phyloP scores from a whole-genome alignment of 2,329 filamentous ascomycete species.

The Penicillium decumbens region DNA sequence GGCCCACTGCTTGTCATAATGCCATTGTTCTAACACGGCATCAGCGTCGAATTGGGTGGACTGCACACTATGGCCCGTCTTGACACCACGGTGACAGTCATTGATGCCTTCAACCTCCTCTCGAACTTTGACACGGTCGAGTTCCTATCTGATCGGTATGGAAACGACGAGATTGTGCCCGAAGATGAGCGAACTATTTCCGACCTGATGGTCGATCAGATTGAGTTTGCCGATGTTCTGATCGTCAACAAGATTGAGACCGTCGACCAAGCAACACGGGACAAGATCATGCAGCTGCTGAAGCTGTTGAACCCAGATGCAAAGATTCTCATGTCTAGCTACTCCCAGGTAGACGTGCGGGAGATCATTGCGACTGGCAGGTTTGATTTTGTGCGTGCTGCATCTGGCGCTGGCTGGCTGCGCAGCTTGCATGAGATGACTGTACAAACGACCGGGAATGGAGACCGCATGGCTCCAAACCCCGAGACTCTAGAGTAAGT shows the following conservation, averaged over 20 bases:
- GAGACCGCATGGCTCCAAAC: conserved; percentile 57
- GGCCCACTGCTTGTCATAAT: neutral
- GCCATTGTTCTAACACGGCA: conserved; percentile 3
- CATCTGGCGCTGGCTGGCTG: conserved; percentile 65
- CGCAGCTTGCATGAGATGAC: conserved; percentile 66
- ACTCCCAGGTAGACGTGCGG: conserved; percentile 56
- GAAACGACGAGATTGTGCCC: conserved; percentile 54
- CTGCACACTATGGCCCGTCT: conserved; percentile 62
- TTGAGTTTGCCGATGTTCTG: conserved; percentile 71
- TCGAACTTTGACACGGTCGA: conserved; percentile 68
- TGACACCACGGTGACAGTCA: conserved; percentile 67
- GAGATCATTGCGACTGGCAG: conserved; percentile 62
- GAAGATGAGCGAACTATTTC: conserved; percentile 71
- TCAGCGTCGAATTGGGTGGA: conserved; percentile 55
- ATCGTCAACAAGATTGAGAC: conserved; percentile 67
- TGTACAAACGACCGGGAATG: conserved; percentile 52
- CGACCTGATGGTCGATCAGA: conserved; percentile 71
- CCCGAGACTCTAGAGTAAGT: conserved; percentile 64
- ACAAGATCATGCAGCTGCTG: conserved; percentile 52
- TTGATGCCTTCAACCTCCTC: conserved; percentile 69
- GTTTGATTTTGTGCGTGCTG: conserved; percentile 62
- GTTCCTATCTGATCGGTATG: conserved; percentile 59
- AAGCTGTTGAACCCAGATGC: conserved; percentile 62
- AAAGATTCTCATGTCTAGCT: conserved; percentile 58
- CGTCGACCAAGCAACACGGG: conserved; percentile 47